These are phyloP conservation scores for Mucor saturninus DNA, from an alignment of 371 early-diverging fungal genomes.

Conservation along the genomic window DNA sequence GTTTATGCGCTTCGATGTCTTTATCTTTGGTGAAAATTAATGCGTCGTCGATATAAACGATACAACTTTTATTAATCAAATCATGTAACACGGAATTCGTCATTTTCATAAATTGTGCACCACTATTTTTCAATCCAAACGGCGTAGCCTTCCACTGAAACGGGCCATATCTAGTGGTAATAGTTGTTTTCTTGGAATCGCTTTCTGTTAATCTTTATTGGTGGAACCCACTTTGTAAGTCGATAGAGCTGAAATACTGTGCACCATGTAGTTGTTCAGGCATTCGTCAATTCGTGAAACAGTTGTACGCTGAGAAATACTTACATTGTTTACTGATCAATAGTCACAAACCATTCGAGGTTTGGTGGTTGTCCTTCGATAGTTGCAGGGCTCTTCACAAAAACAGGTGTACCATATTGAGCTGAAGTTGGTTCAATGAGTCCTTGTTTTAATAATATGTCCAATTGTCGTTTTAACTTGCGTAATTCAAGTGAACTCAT, in stretches of 20 bases:
- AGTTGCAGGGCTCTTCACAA: constrained; percentile 39
- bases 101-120: constrained; percentile 43
- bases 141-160: constrained; percentile 49
- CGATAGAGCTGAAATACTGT: constrained; percentile 49
- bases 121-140: constrained; percentile 52
- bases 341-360: constrained; percentile 42
- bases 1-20: constrained; percentile 41
- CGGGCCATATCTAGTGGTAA: constrained; percentile 39
- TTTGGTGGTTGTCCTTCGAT: constrained; percentile 25
- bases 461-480: constrained; percentile 39
- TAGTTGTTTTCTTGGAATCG: constrained; percentile 31
- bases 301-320: no score
- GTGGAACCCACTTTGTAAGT: constrained; percentile 48
- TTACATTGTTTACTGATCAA: constrained; percentile 30
- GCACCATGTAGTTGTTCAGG: constrained; percentile 43
- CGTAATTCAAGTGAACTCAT: constrained; percentile 36
- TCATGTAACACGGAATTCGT: constrained; percentile 41
- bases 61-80: constrained; percentile 36
- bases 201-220: constrained; percentile 41
- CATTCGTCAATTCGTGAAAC: constrained; percentile 54
- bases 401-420: constrained; percentile 51
- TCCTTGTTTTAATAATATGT: constrained; percentile 24
- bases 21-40: constrained; percentile 52
- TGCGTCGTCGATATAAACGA: constrained; percentile 64
- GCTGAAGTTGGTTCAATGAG: constrained; percentile 31